Conservation (phyloP, 1,284 basidiomycete species). For the Austroboletus niveus region DNA sequence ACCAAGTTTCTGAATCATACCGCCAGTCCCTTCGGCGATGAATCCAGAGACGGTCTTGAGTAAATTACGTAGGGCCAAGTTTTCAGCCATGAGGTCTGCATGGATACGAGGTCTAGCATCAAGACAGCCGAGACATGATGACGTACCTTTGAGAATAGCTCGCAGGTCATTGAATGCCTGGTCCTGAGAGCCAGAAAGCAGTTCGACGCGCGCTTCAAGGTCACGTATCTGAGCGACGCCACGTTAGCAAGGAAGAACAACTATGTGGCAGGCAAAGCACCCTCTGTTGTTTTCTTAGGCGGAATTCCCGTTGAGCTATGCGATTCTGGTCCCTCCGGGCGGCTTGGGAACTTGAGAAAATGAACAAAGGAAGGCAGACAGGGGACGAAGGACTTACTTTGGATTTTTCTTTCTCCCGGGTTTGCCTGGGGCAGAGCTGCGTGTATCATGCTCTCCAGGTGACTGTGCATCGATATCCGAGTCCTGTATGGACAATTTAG, state of each 20-base stretch:
- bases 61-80: slow-evolving; percentile 77
- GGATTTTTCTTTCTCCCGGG: slow-evolving; percentile 85
- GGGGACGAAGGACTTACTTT: slow-evolving; percentile 48
- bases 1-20: slow-evolving; percentile 76
- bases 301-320: slow-evolving; percentile 90
- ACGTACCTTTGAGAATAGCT: slow-evolving; percentile 71
- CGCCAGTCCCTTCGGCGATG: slow-evolving; percentile 81
- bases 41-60: slow-evolving; percentile 75
- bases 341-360: slow-evolving; percentile 66
- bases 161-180: slow-evolving; percentile 81
- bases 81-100: slow-evolving; percentile 83
- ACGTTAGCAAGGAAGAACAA: slow-evolving; percentile 4
- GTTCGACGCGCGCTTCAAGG: slow-evolving; percentile 87
- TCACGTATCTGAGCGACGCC: slow-evolving; percentile 74
- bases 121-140: slow-evolving; percentile 2
- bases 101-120: slow-evolving; percentile 8
- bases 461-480: slow-evolving; percentile 67
- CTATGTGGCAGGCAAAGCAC: slow-evolving; percentile 35
- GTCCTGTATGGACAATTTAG: slow-evolving; percentile 39
- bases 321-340: slow-evolving; percentile 87
- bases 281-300: slow-evolving; percentile 84
- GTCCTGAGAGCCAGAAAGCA: slow-evolving; percentile 86
- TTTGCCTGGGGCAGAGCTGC: slow-evolving; percentile 51
- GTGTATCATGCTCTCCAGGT: slow-evolving; percentile 36
- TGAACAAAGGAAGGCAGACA: slow-evolving; percentile 18